Conservation (phyloP, 164 flowering plant species). For the Vitis vinifera region DNA sequence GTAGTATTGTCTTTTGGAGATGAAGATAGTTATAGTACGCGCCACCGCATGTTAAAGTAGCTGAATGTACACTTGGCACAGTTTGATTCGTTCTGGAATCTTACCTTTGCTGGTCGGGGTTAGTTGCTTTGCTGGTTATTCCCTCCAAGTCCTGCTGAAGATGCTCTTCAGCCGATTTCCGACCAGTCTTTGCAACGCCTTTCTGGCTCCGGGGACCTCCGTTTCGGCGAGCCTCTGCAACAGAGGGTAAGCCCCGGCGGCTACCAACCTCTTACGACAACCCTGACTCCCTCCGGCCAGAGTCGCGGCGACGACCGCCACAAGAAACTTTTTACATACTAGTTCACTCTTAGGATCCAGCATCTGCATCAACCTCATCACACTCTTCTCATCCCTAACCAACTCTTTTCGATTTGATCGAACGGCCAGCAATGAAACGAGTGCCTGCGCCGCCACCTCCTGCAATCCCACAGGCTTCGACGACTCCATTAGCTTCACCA, state of each 20-base stretch:
- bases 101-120: conserved; percentile 43
- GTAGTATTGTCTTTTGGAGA: neutral
- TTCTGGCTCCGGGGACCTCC: conserved; percentile 79
- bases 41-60: neutral
- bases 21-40: neutral
- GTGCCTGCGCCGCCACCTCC: conserved; percentile 51
- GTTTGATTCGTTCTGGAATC: neutral
- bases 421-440: conserved; percentile 50
- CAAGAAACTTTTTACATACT: conserved; percentile 54
- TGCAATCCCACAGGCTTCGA: conserved; percentile 65
- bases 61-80: neutral
- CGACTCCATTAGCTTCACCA: conserved; percentile 70
- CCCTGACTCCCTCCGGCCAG: conserved; percentile 49
- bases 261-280: conserved; percentile 57
- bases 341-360: conserved; percentile 60
- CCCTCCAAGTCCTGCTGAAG: conserved; percentile 67
- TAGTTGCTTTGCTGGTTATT: conserved; percentile 34
- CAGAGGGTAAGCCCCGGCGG: conserved; percentile 56
- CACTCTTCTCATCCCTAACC: conserved; percentile 69
- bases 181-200: conserved; percentile 60
- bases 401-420: conserved; percentile 67
- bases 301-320: conserved; percentile 46
- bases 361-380: conserved; percentile 59
- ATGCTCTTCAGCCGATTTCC: conserved; percentile 65
- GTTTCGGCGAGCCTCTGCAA: conserved; percentile 60